These are phyloP conservation scores for Mycena epipterygia DNA, from an alignment of 768 basidiomycete species.

Conservation along the genomic window DNA sequence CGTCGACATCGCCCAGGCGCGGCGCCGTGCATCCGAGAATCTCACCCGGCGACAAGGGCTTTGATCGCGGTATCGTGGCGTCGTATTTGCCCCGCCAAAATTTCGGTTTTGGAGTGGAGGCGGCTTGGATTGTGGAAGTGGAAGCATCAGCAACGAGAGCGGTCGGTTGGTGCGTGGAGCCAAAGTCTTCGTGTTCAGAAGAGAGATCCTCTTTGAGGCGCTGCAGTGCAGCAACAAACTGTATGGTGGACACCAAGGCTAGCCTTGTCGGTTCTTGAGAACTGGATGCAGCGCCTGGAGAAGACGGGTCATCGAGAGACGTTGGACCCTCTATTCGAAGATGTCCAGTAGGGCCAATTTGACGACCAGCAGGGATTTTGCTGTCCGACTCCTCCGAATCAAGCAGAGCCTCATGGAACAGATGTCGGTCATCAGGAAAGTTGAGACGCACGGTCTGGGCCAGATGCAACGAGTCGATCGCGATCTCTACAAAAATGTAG, in stretches of 20 bases:
- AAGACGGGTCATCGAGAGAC: constrained; percentile 3
- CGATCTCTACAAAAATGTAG: constrained; percentile 98
- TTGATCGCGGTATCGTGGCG: constrained; percentile 83
- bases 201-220: constrained; percentile 85
- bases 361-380: constrained; percentile 56
- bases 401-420: constrained; percentile 76
- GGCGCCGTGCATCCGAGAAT: constrained; percentile 98
- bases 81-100: constrained; percentile 79
- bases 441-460: constrained; percentile 88
- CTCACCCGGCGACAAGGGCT: constrained; percentile 96
- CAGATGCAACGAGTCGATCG: constrained; percentile 90
- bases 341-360: constrained; percentile 64
- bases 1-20: constrained; percentile 81
- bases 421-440: constrained; percentile 81
- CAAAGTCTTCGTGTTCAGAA: constrained; percentile 47
- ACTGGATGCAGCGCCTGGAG: not conserved
- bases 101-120: constrained; percentile 32
- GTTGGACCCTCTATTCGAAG: constrained; percentile 72
- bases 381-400: constrained; percentile 64
- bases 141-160: constrained; percentile 23
- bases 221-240: constrained; percentile 95
- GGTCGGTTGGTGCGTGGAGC: constrained; percentile 33
- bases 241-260: constrained; percentile 96
- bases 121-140: not conserved
- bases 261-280: constrained; percentile 69